phyloP scores from a whole-genome alignment of 2,329 filamentous ascomycete genomes.

The Clarireedia sp. region DNA sequence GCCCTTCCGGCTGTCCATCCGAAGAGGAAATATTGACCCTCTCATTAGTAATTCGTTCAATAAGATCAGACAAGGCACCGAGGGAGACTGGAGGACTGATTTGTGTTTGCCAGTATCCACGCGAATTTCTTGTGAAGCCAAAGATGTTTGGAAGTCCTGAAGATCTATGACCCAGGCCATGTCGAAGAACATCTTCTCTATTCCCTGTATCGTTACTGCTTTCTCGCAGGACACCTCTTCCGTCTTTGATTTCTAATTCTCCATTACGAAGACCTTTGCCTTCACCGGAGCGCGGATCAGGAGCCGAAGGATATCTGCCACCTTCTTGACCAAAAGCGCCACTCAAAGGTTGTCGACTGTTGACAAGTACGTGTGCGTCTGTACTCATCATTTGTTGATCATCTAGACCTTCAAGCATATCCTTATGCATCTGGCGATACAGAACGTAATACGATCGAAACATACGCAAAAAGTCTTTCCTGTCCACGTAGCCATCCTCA shows the following conservation, averaged over 20 bases:
- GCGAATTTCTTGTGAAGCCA: slow-evolving; percentile 1
- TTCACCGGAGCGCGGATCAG: slow-evolving; percentile 49
- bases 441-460: slow-evolving; percentile 89
- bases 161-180: slow-evolving; percentile 23
- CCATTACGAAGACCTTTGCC: slow-evolving; percentile 62
- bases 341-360: slow-evolving; percentile 68
- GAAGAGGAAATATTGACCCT: neutral
- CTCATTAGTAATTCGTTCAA: slow-evolving; percentile 12
- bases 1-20: neutral
- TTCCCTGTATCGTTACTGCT: slow-evolving; percentile 53
- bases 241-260: slow-evolving; percentile 55
- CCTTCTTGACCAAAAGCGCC: slow-evolving; percentile 62
- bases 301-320: slow-evolving; percentile 56
- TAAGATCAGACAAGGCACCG: slow-evolving; percentile 11
- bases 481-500: slow-evolving; percentile 73
- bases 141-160: slow-evolving; percentile 8
- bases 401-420: slow-evolving; percentile 70
- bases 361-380: slow-evolving; percentile 68
- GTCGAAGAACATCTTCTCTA: slow-evolving; percentile 51
- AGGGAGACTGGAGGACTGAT: slow-evolving; percentile 20
- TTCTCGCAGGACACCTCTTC: slow-evolving; percentile 50
- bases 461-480: slow-evolving; percentile 82
- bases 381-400: slow-evolving; percentile 70
- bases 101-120: slow-evolving; percentile 24
- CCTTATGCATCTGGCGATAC: slow-evolving; percentile 80